Evolutionary conservation across 2,329 filamentous ascomycete genomes (phyloP).

Genomic region (Clonostachys rosea): DNA sequence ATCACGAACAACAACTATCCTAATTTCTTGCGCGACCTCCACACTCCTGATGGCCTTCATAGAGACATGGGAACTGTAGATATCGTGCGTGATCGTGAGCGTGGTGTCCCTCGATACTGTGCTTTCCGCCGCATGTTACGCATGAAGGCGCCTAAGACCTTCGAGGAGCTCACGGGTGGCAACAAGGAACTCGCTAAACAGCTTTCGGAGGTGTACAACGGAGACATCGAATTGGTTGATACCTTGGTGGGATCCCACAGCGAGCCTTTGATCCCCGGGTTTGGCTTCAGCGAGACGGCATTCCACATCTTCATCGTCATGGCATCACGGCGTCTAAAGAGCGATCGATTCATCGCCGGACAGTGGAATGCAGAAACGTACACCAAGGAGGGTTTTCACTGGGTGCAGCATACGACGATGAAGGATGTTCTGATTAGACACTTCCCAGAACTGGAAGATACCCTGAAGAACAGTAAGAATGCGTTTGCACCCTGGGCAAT

Average conservation of each 20-base stretch:
- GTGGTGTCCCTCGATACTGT: conserved; percentile 39
- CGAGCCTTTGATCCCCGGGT: conserved; percentile 35
- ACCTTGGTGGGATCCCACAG: conserved; percentile 31
- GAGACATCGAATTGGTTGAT: conserved; percentile 34
- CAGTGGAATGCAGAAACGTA: conserved; percentile 32
- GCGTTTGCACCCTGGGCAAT: conserved; percentile 5
- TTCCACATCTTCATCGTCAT: conserved; percentile 40
- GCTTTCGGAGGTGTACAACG: conserved; percentile 28
- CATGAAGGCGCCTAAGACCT: conserved; percentile 24
- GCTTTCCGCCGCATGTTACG: conserved; percentile 36
- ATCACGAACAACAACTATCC: conserved; percentile 24
- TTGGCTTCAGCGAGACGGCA: conserved; percentile 41
- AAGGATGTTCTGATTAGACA: conserved; percentile 34
- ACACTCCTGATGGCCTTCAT: conserved; percentile 30
- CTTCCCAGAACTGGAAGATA: conserved; percentile 29
- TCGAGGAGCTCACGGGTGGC: conserved; percentile 17
- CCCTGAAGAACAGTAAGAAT: conserved; percentile 21
- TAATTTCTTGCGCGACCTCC: conserved; percentile 27
- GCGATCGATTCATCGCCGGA: conserved; percentile 36
- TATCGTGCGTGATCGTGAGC: conserved; percentile 38
- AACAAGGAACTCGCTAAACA: conserved; percentile 25
- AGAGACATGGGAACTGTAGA: conserved; percentile 40
- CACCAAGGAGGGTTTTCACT: conserved; percentile 30
- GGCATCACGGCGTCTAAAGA: conserved; percentile 34
- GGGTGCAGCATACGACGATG: conserved; percentile 36